Evolutionary conservation across 2,329 filamentous ascomycete genomes (phyloP), one percentile per base, ranked within the genome.

Genomic region (Fusarium stilboides): DNA sequence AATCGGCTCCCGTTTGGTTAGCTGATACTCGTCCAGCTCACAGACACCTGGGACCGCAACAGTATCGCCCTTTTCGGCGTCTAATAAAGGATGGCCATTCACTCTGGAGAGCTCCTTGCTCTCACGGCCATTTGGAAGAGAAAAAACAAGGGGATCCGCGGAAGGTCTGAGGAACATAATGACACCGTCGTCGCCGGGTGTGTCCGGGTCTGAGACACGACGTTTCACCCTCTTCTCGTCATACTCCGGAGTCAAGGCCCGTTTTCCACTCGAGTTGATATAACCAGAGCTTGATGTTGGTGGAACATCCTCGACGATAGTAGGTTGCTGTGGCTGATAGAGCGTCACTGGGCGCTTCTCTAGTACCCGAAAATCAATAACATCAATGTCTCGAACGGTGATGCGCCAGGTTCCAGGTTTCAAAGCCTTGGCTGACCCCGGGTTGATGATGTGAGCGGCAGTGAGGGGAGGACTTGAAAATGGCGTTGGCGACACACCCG

Each of bases 331-430:
- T 49, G 77, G 69, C 55, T 79, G 74, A 49, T 82, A 79, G 64
- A 85, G 62, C 49, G 74, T 77, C 34, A 84, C 81, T 13, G 83
- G 84, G 6, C 83, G 82, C 76, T 87, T 88, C 74, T 88, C 85
- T 20, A 89, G 75, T 34, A 89, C 85, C 61, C 87, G 82, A 63
- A 89, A 89, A 74, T 89, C 87, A 34, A 89, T 77, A 10, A 88
- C 83, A 22, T 85, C 83, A 24, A 81, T 78, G 44, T 81, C 78
- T 46, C 79, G 77, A 67, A 88, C 81, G 57, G 79, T 82, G 69
- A 89, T 88, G 61, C 85, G 81, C 86, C 87, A 89, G 2, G 86
- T 87, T 31, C 86, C 87, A 5, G 87, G 87, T 17, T 77, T 81
- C 34, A 89, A 75, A 28, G 83, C 81, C 72, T 82, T 85, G 65